Evolutionary conservation across 805 yeast genomes (phyloP).

Genomic region (Wickerhamomyces ciferrii): DNA sequence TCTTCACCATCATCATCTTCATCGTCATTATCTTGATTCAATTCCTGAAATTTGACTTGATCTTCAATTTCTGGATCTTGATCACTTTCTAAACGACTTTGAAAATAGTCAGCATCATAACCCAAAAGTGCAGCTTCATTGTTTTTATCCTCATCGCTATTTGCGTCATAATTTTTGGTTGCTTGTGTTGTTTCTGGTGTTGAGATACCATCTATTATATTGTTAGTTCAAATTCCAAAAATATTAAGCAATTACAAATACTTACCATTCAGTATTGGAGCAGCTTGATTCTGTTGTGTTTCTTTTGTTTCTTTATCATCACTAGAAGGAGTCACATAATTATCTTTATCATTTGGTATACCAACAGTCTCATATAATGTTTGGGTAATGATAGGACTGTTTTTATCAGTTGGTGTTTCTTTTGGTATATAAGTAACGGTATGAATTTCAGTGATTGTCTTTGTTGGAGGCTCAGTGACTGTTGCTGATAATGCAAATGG

Average conservation of each 20-base stretch:
- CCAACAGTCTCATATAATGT: not conserved
- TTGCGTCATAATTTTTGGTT: not conserved
- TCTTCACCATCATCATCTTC: not conserved
- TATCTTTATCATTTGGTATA: not conserved
- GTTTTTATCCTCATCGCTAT: not conserved
- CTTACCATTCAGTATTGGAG: not conserved
- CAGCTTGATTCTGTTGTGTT: not conserved
- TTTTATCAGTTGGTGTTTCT: not conserved
- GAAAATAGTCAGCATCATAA: conserved; percentile 7
- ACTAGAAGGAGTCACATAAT: not conserved
- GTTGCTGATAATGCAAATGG: not conserved
- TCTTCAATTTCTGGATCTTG: not conserved
- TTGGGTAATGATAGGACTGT: not conserved
- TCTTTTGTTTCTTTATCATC: not conserved
- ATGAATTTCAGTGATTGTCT: not conserved
- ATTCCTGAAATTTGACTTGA: not conserved
- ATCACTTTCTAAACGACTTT: not conserved
- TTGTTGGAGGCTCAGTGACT: not conserved
- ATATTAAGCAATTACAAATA: no score
- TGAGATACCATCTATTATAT: not conserved
- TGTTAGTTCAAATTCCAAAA: no score
- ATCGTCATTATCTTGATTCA: not conserved
- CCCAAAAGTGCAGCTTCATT: conserved; percentile 3
- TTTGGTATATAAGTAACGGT: conserved; percentile 1
- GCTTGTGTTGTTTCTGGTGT: not conserved